These are phyloP conservation scores for Vitis amurensis DNA, from an alignment of 164 flowering plant species.

Conservation along the genomic window DNA sequence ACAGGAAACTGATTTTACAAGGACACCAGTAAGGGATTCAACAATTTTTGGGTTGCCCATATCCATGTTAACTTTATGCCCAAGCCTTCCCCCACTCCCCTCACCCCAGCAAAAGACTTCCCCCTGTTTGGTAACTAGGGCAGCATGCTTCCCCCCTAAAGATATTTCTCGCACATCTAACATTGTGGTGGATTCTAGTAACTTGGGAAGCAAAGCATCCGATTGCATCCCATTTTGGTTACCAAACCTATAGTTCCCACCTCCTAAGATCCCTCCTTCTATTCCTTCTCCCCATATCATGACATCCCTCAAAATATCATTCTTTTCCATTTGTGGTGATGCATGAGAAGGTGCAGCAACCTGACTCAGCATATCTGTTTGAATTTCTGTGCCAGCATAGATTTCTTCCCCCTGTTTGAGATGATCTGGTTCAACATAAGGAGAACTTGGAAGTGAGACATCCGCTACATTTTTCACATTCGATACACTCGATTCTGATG, in stretches of 20 bases:
- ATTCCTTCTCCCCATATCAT: constrained; percentile 70
- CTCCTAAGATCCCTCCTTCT: constrained; percentile 40
- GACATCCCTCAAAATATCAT: constrained; percentile 47
- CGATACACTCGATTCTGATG: constrained; percentile 39
- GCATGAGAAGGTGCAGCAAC: constrained; percentile 16
- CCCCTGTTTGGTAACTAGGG: constrained; percentile 64
- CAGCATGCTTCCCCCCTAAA: constrained; percentile 60
- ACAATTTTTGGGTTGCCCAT: constrained; percentile 52
- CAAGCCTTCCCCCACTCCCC: constrained; percentile 59
- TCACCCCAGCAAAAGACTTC: constrained; percentile 78
- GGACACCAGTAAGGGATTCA: constrained; percentile 38
- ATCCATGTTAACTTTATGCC: constrained; percentile 52
- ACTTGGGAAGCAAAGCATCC: constrained; percentile 60
- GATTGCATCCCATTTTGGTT: constrained; percentile 5
- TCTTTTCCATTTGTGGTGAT: constrained; percentile 19
- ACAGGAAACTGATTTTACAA: constrained; percentile 47
- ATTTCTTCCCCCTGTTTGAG: constrained; percentile 18
- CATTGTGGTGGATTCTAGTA: constrained; percentile 49
- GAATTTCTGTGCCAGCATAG: constrained; percentile 12
- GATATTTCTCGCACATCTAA: constrained; percentile 52
- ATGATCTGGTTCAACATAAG: constrained; percentile 25
- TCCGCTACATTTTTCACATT: constrained; percentile 17
- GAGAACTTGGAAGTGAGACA: constrained; percentile 17
- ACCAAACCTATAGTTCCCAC: constrained; percentile 23
- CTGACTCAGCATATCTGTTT: constrained; percentile 16